These are phyloP conservation scores for Apiotrichum sp. DNA, from an alignment of 1,284 basidiomycete species.

Conservation along the genomic window DNA sequence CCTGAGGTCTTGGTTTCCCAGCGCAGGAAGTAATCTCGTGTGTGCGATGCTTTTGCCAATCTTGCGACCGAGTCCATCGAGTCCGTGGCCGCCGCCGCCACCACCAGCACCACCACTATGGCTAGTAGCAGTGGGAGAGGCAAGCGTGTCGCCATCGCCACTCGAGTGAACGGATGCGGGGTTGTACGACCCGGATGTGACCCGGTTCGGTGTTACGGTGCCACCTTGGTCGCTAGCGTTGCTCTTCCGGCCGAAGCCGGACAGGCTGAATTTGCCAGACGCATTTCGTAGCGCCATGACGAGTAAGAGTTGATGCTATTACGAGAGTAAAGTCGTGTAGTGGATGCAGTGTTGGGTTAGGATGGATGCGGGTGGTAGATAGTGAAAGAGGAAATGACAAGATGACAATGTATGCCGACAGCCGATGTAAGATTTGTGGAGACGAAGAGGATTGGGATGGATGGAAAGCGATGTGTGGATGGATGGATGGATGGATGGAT, in stretches of 20 bases:
- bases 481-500: too few relatives aligned
- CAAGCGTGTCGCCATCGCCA: neutral
- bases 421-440: too few relatives aligned
- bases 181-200: neutral
- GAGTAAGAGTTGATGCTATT: neutral
- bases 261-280: conserved; percentile 39
- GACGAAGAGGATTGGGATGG: too few relatives aligned
- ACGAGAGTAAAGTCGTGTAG: too few relatives aligned
- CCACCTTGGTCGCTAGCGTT: neutral
- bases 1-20: conserved; percentile 76
- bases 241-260: conserved; percentile 29
- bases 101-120: conserved; percentile 7
- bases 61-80: conserved; percentile 33
- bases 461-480: too few relatives aligned
- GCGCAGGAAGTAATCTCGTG: conserved; percentile 54
- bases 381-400: too few relatives aligned
- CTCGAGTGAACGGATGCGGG: neutral
- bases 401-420: too few relatives aligned
- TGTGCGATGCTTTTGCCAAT: conserved; percentile 41
- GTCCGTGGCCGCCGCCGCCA: conserved; percentile 10
- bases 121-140: neutral
- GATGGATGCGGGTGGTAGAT: too few relatives aligned
- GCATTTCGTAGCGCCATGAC: conserved; percentile 31
- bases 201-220: neutral
- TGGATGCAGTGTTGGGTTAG: too few relatives aligned